A percentile compares a stretch with the other conserved stretches of the same genome.
Conservation (phyloP, 2,329 filamentous ascomycete species). For the Epichloe gansuensis region DNA sequence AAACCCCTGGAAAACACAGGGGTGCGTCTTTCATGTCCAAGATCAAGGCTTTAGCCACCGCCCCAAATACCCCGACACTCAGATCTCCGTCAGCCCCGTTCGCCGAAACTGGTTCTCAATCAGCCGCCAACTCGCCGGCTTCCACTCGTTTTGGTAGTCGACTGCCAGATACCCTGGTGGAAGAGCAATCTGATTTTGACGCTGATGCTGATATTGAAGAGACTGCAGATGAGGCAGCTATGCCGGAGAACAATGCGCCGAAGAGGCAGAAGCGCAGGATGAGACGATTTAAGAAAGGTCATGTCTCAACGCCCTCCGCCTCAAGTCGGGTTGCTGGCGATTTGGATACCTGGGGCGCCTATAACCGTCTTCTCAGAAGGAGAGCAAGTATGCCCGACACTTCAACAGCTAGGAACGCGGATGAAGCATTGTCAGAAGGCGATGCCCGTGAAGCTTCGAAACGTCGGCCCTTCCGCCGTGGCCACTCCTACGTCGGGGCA, state of each 20-base stretch:
- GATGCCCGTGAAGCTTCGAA: conserved; percentile 54
- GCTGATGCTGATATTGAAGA: conserved; percentile 30
- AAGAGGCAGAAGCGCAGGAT: conserved; percentile 53
- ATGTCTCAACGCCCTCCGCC: conserved; percentile 56
- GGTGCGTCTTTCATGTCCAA: conserved; percentile 64
- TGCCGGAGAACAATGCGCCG: conserved; percentile 23
- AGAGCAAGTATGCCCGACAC: conserved; percentile 54
- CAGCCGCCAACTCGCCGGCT: conserved; percentile 36
- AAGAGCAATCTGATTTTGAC: conserved; percentile 36
- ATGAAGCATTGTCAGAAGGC: conserved; percentile 61
- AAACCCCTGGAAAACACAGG: conserved; percentile 44
- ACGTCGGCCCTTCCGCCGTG: conserved; percentile 39
- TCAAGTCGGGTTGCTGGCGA: conserved; percentile 34
- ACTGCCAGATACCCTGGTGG: conserved; percentile 41
- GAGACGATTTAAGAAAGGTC: conserved; percentile 38
- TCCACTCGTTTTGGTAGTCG: conserved; percentile 30
- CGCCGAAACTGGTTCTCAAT: conserved; percentile 25
- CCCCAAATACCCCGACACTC: conserved; percentile 35
- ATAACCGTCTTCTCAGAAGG: conserved; percentile 43
- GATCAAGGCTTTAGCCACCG: conserved; percentile 58
- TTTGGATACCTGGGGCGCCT: conserved; percentile 27
- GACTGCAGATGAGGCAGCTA: conserved; percentile 63
- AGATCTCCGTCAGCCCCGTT: conserved; percentile 22
- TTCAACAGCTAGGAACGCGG: conserved; percentile 30
- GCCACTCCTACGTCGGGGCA: conserved; percentile 45